Evolutionary conservation across 257 asterid genomes (phyloP), one percentile per base, ranked within the genome.

Genomic region (Petunia axillaris): DNA sequence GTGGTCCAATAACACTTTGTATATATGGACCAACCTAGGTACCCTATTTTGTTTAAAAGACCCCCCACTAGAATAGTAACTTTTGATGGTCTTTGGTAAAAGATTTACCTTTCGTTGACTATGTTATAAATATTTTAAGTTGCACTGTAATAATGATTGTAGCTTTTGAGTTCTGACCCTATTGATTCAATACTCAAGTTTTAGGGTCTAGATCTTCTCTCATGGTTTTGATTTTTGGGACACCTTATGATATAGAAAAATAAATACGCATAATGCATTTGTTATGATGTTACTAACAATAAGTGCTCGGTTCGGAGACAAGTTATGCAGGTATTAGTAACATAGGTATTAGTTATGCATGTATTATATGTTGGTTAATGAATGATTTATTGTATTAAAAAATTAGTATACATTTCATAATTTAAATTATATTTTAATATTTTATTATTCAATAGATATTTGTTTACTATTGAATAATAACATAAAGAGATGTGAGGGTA

Each of bases 21-120:
- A 52, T 52, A 9, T 52, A 10, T 48, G 77, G 77, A 71, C 77
- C 77, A 71, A 46, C 25, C 77, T 71, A 71, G 37, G 35, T 71
- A 15, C 6, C 5, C 60, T 71, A 71, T 71, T 1, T n/a, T 9
- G 44, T 41, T 63, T 57, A 15, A 57, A 15, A 15, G 16, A 15
- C 0, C 3, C 7, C 35, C 3, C 63, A 57, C 63, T 57, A 35
- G 6, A 39, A 14, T 64, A 41, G 54, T n/a, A n/a, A 43, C 57
- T 10, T 52, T 15, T 46, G 25, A 35, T 71, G 60, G 77, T 71
- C 77, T 71, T 25, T 71, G 59, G 43, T 16, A 71, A 71, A 71
- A 46, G 25, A 71, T 48, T 71, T 71, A 48, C 60, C 43, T 71
- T 71, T 25, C 2, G 77, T 71, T 71, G 77, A 71, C 77, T 48